These are phyloP conservation scores for Lipomyces starkeyi DNA, from an alignment of 805 yeast genomes.

Conservation along the genomic window DNA sequence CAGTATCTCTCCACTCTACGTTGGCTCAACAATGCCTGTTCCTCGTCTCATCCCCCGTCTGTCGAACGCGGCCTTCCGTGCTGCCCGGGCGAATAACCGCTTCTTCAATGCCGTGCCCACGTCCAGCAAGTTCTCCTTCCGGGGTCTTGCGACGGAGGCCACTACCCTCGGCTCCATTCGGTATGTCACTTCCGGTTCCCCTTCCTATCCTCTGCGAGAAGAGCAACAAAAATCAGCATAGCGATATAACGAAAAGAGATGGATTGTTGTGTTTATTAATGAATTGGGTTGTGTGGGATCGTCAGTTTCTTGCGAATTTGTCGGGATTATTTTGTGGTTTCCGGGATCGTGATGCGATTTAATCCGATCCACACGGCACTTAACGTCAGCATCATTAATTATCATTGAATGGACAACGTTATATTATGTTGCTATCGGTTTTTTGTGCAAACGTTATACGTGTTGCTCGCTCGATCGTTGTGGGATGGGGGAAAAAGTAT, in stretches of 20 bases:
- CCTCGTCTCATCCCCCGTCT: slow-evolving; percentile 51
- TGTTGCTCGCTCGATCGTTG: background rate
- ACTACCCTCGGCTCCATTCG: slow-evolving; percentile 66
- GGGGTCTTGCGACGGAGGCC: slow-evolving; percentile 73
- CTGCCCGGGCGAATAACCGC: slow-evolving; percentile 81
- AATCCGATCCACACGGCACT: background rate
- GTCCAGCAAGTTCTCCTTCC: slow-evolving; percentile 41
- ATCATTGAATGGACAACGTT: background rate
- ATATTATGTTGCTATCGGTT: background rate
- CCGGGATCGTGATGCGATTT: background rate
- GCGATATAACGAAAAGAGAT: background rate
- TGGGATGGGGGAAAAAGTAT: background rate
- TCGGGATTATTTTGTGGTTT: slow-evolving; percentile 25
- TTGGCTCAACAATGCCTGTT: slow-evolving; percentile 56
- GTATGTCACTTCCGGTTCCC: slow-evolving; percentile 52
- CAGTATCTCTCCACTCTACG: slow-evolving; percentile 19
- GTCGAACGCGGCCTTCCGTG: slow-evolving; percentile 86
- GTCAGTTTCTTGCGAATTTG: slow-evolving; percentile 11
- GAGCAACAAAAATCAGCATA: background rate
- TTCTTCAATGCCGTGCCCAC: slow-evolving; percentile 53
- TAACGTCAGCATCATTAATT: background rate
- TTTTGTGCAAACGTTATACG: no score
- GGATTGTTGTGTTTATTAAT: background rate
- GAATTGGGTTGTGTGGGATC: slow-evolving; percentile 1
- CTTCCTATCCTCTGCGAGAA: background rate